Evolutionary conservation across 2,329 filamentous ascomycete genomes (phyloP).

Genomic region (Epichloe typhina): DNA sequence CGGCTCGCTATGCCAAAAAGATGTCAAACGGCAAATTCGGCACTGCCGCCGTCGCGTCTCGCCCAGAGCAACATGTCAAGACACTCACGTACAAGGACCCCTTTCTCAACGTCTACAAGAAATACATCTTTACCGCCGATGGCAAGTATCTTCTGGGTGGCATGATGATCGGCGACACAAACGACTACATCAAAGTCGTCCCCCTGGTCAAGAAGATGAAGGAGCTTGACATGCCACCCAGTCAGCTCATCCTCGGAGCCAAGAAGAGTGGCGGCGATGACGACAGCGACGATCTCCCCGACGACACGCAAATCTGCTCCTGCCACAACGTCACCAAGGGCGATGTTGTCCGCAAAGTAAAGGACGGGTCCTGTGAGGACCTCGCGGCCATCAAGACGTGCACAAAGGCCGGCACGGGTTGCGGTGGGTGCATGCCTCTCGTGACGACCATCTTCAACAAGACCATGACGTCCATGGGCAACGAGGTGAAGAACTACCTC

Average conservation of each 20-base stretch:
- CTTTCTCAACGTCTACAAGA: conserved; percentile 82
- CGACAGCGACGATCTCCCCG: conserved; percentile 53
- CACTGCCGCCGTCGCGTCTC: background rate
- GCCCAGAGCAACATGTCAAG: conserved; percentile 42
- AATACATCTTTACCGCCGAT: conserved; percentile 81
- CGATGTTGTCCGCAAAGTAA: conserved; percentile 58
- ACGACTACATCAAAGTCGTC: conserved; percentile 79
- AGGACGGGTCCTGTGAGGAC: conserved; percentile 68
- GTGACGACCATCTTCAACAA: conserved; percentile 85
- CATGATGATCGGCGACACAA: conserved; percentile 94
- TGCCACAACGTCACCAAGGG: conserved; percentile 89
- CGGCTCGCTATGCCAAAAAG: conserved; percentile 36
- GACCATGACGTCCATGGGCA: conserved; percentile 72
- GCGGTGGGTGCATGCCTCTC: conserved; percentile 79
- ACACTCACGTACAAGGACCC: conserved; percentile 81
- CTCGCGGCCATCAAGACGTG: conserved; percentile 75
- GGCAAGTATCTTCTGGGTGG: conserved; percentile 86
- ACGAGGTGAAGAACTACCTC: conserved; percentile 76
- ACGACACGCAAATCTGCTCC: conserved; percentile 82
- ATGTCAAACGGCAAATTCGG: conserved; percentile 2
- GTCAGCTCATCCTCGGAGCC: conserved; percentile 71
- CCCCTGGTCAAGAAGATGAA: conserved; percentile 80
- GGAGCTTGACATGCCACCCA: conserved; percentile 61
- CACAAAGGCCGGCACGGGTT: conserved; percentile 85
- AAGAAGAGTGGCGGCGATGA: conserved; percentile 60